Percentiles rank a stretch among this genome's conserved stretches.
Evolutionary conservation across 1,284 basidiomycete genomes (phyloP).

Genomic region (Tilletia setariae): DNA sequence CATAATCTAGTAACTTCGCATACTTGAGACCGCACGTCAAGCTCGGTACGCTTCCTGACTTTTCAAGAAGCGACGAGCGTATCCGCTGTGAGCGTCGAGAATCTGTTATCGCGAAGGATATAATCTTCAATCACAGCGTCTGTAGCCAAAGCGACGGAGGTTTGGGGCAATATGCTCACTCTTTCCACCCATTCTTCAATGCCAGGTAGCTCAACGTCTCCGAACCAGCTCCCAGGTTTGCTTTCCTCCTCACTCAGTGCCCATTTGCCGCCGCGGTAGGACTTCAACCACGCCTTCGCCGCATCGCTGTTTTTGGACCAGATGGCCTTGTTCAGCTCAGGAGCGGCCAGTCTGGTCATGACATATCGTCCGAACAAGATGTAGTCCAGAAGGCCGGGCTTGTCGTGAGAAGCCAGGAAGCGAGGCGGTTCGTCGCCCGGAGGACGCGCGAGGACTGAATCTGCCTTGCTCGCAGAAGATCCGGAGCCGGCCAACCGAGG

Average conservation of each 20-base stretch:
- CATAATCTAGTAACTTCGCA: background rate
- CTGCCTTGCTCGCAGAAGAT: background rate
- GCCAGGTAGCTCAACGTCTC: background rate
- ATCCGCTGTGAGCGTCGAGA: conserved; percentile 3
- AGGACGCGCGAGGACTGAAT: background rate
- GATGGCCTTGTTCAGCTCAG: conserved; percentile 11
- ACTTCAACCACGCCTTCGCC: background rate
- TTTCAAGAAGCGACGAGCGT: background rate
- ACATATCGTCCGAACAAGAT: conserved; percentile 2
- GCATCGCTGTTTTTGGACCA: background rate
- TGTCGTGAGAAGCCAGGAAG: background rate
- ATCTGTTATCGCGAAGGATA: background rate
- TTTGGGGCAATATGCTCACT: background rate
- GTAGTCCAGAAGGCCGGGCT: conserved; percentile 11
- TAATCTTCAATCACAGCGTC: too few species aligned
- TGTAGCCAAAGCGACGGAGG: background rate
- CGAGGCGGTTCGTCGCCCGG: background rate
- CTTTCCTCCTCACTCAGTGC: background rate
- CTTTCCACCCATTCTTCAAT: conserved; percentile 11
- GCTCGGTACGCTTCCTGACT: background rate
- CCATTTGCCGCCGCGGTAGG: conserved; percentile 7
- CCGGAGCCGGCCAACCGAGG: background rate
- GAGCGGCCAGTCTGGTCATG: background rate
- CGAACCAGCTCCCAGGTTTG: background rate
- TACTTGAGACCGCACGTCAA: too few species aligned